Percentiles rank a stretch among this genome's conserved stretches.
Conservation (phyloP, 1,284 basidiomycete genomes). For the Cryptococcus sp. region DNA sequence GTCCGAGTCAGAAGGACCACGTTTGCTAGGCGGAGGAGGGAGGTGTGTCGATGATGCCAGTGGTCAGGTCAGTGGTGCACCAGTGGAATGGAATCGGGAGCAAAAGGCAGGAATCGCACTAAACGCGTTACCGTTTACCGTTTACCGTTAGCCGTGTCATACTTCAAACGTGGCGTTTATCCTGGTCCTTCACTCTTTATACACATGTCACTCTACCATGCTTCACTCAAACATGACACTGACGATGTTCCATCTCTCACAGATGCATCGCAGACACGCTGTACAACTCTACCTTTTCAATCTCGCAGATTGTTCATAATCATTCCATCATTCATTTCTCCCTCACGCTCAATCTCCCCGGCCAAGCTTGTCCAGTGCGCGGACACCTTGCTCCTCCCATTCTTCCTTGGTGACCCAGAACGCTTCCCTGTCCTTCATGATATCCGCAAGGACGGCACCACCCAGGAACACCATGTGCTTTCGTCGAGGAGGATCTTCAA, state of each 20-base stretch:
- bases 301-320: neutral
- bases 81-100: too few relatives aligned
- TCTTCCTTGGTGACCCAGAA: constrained; percentile 95
- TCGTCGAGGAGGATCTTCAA: constrained; percentile 95
- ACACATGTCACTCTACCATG: too few relatives aligned
- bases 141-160: too few relatives aligned
- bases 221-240: too few relatives aligned
- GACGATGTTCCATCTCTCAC: neutral
- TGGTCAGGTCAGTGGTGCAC: neutral
- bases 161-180: too few relatives aligned
- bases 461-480: constrained; percentile 99
- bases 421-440: constrained; percentile 92
- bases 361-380: constrained; percentile 77
- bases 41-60: neutral
- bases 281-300: constrained; percentile 3
- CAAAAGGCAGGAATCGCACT: neutral
- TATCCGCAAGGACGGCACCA: constrained; percentile 92
- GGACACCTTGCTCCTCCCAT: constrained; percentile 86
- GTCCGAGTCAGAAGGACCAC: too few relatives aligned
- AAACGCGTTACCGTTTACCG: neutral
- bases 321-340: neutral
- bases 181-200: too few relatives aligned
- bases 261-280: constrained; percentile 2
- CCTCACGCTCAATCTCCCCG: constrained; percentile 42
- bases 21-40: too few relatives aligned